Percentiles rank a stretch among this genome's conserved stretches.
Evolutionary conservation across 1,284 basidiomycete genomes (phyloP).

Genomic region (Tilletia setariae): DNA sequence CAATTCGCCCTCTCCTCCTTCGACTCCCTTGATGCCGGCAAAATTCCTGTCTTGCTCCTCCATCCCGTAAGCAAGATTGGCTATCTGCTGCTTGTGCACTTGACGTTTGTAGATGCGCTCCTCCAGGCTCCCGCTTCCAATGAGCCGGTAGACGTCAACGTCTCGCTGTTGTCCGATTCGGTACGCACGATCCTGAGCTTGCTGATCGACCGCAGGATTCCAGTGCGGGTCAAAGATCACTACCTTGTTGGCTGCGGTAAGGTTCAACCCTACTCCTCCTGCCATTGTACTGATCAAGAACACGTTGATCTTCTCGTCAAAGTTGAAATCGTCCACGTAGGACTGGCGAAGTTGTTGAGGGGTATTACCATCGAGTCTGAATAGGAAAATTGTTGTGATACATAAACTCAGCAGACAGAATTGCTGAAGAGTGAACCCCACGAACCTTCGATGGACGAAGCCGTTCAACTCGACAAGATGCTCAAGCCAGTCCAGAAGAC

Average conservation of each 20-base stretch:
- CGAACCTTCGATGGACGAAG: slow-evolving; percentile 2
- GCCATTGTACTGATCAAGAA: slow-evolving; percentile 80
- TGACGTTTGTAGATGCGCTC: slow-evolving; percentile 71
- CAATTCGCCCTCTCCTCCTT: background rate
- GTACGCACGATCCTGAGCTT: slow-evolving; percentile 79
- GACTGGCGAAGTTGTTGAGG: slow-evolving; percentile 55
- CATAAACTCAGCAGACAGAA: background rate
- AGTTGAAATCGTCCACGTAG: slow-evolving; percentile 74
- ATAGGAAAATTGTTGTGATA: slow-evolving; percentile 55
- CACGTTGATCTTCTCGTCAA: slow-evolving; percentile 69
- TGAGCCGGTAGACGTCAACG: slow-evolving; percentile 39
- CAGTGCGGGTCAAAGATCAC: slow-evolving; percentile 77
- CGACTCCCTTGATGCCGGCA: background rate
- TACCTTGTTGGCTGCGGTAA: slow-evolving; percentile 85
- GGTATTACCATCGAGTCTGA: slow-evolving; percentile 69
- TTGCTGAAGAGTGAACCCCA: background rate
- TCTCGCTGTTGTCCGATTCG: slow-evolving; percentile 50
- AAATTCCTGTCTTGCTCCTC: slow-evolving; percentile 50
- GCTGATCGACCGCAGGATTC: slow-evolving; percentile 80
- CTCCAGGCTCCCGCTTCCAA: slow-evolving; percentile 39
- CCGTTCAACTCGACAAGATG: slow-evolving; percentile 66
- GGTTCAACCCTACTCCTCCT: slow-evolving; percentile 74
- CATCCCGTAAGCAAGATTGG: slow-evolving; percentile 70
- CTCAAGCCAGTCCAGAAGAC: slow-evolving; percentile 73
- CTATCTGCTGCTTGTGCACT: slow-evolving; percentile 83